phyloP scores from a whole-genome alignment of 2,329 filamentous ascomycete genomes.

The Hymenoscyphus fraxineus region DNA sequence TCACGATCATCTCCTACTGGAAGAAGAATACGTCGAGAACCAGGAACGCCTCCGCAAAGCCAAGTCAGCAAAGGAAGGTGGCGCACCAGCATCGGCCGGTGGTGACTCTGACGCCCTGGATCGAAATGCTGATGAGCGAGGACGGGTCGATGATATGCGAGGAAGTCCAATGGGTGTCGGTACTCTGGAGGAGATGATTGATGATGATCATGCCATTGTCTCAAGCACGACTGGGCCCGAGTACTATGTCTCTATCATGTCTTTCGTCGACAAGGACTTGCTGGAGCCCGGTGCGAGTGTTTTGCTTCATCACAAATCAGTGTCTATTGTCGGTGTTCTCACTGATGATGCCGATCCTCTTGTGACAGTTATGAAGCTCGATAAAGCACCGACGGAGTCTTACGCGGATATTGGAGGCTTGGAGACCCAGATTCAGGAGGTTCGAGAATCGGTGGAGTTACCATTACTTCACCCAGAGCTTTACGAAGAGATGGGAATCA shows the following conservation, averaged over 20 bases:
- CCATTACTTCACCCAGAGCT: conserved; percentile 92
- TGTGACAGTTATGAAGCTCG: conserved; percentile 98
- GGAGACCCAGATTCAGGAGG: conserved; percentile 94
- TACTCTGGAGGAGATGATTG: conserved; percentile 96
- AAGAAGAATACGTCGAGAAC: conserved; percentile 99
- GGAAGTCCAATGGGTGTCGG: conserved; percentile 98
- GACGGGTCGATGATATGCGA: conserved; percentile 95
- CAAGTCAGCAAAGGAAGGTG: conserved; percentile 72
- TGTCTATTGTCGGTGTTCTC: conserved; percentile 94
- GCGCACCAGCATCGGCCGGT: conserved; percentile 52
- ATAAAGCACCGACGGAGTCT: conserved; percentile 96
- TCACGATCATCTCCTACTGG: conserved; percentile 92
- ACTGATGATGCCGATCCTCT: conserved; percentile 94
- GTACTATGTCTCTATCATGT: conserved; percentile 99
- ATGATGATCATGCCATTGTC: conserved; percentile 98
- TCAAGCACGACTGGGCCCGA: conserved; percentile 96
- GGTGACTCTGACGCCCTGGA: conserved; percentile 73
- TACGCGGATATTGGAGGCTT: conserved; percentile 98
- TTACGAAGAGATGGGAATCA: conserved; percentile 99
- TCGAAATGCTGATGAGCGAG: conserved; percentile 88
- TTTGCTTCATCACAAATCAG: conserved; percentile 92
- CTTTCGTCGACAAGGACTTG: conserved; percentile 97
- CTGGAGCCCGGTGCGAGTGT: conserved; percentile 95
- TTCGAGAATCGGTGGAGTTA: conserved; percentile 93
- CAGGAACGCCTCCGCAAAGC: conserved; percentile 93